These are phyloP conservation scores for Exophiala aquamarina DNA, from an alignment of 2,329 filamentous ascomycete species.

Conservation along the genomic window DNA sequence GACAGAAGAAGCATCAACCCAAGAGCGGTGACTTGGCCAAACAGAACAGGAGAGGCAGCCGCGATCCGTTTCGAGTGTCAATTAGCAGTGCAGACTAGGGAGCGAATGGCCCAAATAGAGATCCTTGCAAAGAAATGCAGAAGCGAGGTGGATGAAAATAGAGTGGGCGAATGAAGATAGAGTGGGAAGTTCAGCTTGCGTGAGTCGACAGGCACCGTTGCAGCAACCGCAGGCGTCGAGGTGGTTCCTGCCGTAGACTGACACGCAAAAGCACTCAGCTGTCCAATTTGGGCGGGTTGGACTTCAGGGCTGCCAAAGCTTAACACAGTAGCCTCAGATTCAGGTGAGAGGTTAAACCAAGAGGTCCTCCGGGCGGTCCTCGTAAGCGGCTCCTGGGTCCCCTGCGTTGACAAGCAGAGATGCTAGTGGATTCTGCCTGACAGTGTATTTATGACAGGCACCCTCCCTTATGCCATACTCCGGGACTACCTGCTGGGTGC, in stretches of 20 bases:
- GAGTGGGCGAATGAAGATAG: background rate
- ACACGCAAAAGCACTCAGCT: conserved; percentile 11
- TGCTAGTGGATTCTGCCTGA: too few relatives aligned
- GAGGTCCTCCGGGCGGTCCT: too few relatives aligned
- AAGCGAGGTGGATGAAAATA: conserved; percentile 22
- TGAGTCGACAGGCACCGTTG: background rate
- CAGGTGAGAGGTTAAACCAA: too few relatives aligned
- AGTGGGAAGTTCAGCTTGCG: background rate
- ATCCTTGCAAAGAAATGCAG: conserved; percentile 3
- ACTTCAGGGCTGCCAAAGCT: conserved; percentile 3
- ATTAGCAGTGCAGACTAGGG: too few relatives aligned
- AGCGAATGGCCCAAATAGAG: background rate
- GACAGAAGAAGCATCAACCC: background rate
- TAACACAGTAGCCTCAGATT: conserved; percentile 7
- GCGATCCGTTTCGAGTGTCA: background rate
- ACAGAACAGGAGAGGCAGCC: background rate
- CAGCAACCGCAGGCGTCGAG: background rate
- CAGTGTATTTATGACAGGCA: too few relatives aligned
- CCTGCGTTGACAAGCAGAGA: too few relatives aligned
- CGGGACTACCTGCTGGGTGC: too few relatives aligned
- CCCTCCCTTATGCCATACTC: too few relatives aligned
- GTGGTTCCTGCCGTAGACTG: conserved; percentile 13
- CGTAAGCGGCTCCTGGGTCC: too few relatives aligned
- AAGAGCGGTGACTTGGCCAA: background rate
- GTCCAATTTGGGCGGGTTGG: conserved; percentile 8